Evolutionary conservation across 306 rosid genomes (phyloP), one percentile per base, ranked within the genome.

Genomic region (Cucurbita pepo): DNA sequence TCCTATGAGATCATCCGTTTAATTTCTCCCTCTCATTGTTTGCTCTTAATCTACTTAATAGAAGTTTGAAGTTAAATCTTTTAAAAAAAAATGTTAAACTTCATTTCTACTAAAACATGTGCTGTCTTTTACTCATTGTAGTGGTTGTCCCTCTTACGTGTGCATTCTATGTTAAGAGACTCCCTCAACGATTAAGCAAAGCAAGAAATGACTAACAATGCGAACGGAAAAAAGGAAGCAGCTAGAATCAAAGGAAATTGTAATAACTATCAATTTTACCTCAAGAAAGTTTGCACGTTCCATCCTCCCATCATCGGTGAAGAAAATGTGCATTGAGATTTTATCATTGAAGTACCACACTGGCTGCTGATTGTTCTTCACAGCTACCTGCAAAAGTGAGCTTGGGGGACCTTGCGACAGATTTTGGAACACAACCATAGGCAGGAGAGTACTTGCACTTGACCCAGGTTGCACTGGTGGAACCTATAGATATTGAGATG

Each of bases 341-440:
- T 88, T 94, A 78, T 94, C 99, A 14, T 76, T 94, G 72, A 89
- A 91, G 87, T 91, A 94, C 99, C 90, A 91, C 63, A 91, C 99
- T 6, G 97, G 97, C 79, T 91, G 97, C 81, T 94, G 96, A 73
- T 41, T 91, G 85, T 94, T 94, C 85, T 86, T 94, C 41, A 94
- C 83, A 65, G 97, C 99, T 73, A 94, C 89, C 85, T 94, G 96
- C 76, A 94, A 81, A 69, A 89, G 81, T 75, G 97, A 86, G 87
- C 84, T 94, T 56, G 97, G 95, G 78, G 97, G 95, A 81, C 97
- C 97, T 86, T 94, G 99, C 78, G 97, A 91, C 89, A 88, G 51
- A 79, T 89, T 91, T 78, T 94, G 99, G 88, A 88, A 94, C 65
- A 83, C 61, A 58, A 94, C 96, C 97, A 94, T 94, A 16, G 99